Evolutionary conservation across 2,329 filamentous ascomycete species (phyloP).

Genomic region (Cercospora citrullina): DNA sequence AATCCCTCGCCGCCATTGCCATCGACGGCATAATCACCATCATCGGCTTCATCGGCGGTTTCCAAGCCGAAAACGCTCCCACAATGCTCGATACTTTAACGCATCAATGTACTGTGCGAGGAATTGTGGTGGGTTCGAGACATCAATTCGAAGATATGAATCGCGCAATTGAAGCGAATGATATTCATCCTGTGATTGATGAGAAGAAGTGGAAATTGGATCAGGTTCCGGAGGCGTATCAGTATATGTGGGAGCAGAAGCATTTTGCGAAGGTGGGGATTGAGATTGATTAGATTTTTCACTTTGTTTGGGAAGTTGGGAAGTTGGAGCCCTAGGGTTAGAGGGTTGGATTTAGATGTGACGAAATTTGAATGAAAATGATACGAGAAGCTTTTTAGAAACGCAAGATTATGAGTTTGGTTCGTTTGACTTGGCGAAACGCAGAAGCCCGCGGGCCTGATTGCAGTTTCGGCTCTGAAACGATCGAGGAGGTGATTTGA

Average conservation of each 20-base stretch:
- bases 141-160: conserved; percentile 62
- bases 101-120: conserved; percentile 57
- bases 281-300: conserved; percentile 37
- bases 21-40: conserved; percentile 58
- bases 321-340: not conserved
- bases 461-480: not conserved
- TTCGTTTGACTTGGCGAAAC: not conserved
- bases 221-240: conserved; percentile 53
- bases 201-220: conserved; percentile 57
- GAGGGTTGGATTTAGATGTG: not conserved
- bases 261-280: conserved; percentile 49
- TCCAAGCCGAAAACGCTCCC: conserved; percentile 49
- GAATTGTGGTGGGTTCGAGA: conserved; percentile 58
- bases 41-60: conserved; percentile 60
- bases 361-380: not conserved
- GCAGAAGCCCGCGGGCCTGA: not conserved
- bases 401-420: not conserved
- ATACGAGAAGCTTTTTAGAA: not conserved
- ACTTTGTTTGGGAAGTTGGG: not conserved
- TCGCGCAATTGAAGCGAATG: conserved; percentile 57
- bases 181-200: conserved; percentile 61
- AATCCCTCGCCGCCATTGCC: conserved; percentile 46
- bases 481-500: not conserved
- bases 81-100: conserved; percentile 54
- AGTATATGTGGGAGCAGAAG: conserved; percentile 47